Evolutionary conservation across 106 monocot genomes (phyloP).

Genomic region (Amphibolis antarctica): DNA sequence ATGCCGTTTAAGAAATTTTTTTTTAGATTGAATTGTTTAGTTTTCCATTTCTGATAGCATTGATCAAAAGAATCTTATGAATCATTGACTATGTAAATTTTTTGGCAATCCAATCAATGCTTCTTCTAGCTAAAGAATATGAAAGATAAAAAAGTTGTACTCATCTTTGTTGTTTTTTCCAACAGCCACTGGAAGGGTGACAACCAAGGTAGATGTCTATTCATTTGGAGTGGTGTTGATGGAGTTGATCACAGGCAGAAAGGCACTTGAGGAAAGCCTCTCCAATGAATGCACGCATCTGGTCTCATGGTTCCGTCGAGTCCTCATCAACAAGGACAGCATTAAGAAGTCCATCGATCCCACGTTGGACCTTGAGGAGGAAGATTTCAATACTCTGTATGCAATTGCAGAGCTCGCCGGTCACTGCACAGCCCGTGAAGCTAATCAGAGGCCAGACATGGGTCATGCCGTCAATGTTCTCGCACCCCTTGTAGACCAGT

Average conservation of each 20-base stretch:
- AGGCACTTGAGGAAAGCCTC: slow-evolving; percentile 63
- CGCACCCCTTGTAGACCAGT: slow-evolving; percentile 54
- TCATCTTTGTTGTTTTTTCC: not conserved
- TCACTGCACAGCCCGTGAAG: slow-evolving; percentile 81
- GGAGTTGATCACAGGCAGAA: slow-evolving; percentile 70
- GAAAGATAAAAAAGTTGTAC: not conserved
- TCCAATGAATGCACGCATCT: slow-evolving; percentile 50
- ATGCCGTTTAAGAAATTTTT: no score
- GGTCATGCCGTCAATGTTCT: slow-evolving; percentile 71
- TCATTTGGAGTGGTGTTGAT: slow-evolving; percentile 84
- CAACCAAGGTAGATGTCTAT: slow-evolving; percentile 84
- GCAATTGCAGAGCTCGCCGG: slow-evolving; percentile 64
- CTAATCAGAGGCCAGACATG: slow-evolving; percentile 72
- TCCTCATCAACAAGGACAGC: slow-evolving; percentile 29
- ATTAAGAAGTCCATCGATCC: slow-evolving; percentile 36
- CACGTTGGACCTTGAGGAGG: slow-evolving; percentile 34
- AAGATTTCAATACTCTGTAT: slow-evolving; percentile 23
- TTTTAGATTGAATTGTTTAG: no score
- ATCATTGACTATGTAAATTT: no score
- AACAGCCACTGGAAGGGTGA: slow-evolving; percentile 75
- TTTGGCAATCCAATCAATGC: no score
- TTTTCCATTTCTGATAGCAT: no score
- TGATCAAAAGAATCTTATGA: no score
- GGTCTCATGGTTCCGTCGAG: slow-evolving; percentile 52
- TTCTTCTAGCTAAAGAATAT: no score